A percentile compares a stretch with the other conserved stretches of the same genome.
Evolutionary conservation across 2,329 filamentous ascomycete genomes (phyloP).

Genomic region (Cryphonectria japonica): DNA sequence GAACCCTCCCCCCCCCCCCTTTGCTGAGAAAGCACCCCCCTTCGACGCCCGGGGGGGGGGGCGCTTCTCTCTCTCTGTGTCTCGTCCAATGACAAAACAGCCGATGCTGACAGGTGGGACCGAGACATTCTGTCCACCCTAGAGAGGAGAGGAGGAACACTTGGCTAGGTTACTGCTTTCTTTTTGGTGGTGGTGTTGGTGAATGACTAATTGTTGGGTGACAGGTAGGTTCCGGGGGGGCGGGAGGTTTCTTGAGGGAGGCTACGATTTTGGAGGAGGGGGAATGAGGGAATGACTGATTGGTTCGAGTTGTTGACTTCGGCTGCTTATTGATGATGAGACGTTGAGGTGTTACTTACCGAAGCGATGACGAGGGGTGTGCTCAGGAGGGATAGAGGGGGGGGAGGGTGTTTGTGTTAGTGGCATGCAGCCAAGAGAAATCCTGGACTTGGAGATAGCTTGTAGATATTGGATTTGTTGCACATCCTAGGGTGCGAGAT

Average conservation of each 20-base stretch:
- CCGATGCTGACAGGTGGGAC: not conserved
- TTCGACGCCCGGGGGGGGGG: too few species aligned
- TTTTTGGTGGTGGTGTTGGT: not conserved
- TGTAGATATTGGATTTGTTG: not conserved
- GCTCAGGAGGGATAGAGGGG: not conserved
- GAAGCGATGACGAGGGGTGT: constrained; percentile 34
- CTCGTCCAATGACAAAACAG: not conserved
- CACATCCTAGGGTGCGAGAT: not conserved
- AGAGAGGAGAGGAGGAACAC: not conserved
- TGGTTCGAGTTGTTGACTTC: constrained; percentile 42
- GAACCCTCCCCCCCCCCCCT: too few species aligned
- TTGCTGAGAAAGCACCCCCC: too few species aligned
- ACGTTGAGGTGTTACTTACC: constrained; percentile 43
- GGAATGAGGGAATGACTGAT: not conserved
- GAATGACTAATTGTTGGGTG: not conserved
- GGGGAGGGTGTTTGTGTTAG: constrained; percentile 21
- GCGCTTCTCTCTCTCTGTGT: not conserved
- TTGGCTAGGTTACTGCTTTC: not conserved
- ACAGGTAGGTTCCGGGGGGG: not conserved
- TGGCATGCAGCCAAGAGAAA: not conserved
- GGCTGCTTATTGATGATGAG: constrained; percentile 38
- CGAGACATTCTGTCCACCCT: not conserved
- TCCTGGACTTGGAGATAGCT: not conserved
- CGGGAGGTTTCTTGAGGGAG: not conserved
- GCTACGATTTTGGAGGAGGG: not conserved